Evolutionary conservation across 108 stramenopile genomes (phyloP).

Genomic region (Nannochloropsis salina): DNA sequence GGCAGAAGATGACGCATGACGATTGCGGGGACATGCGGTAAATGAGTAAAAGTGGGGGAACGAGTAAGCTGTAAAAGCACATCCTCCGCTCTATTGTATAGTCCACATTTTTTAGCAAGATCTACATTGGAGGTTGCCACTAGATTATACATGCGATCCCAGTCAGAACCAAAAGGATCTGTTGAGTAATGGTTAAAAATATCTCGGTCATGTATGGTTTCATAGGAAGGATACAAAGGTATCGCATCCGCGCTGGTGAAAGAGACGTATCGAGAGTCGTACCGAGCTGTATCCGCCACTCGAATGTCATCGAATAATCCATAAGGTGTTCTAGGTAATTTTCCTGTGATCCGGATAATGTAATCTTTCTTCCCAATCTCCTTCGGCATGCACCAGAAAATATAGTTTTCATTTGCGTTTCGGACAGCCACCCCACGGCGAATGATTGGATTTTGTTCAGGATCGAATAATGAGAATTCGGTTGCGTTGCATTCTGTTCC

Average conservation of each 20-base stretch:
- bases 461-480: not conserved
- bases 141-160: not conserved
- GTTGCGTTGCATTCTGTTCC: constrained; percentile 10
- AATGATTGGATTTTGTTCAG: not conserved
- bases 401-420: not conserved
- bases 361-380: not conserved
- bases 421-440: not conserved
- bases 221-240: constrained; percentile 6
- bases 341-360: not conserved
- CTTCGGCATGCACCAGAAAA: constrained; percentile 13
- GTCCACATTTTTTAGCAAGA: not conserved
- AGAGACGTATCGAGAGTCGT: not conserved
- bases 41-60: not conserved
- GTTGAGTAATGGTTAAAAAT: not conserved
- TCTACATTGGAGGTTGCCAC: not conserved
- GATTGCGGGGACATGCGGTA: not conserved
- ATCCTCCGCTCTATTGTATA: not conserved
- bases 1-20: not conserved
- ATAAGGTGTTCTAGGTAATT: not conserved
- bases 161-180: not conserved
- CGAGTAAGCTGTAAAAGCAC: not conserved
- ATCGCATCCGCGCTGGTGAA: not conserved
- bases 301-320: constrained; percentile 3
- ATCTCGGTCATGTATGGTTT: not conserved
- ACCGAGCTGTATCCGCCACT: constrained; percentile 9